Base-by-base conservation (phyloP, 2,329 filamentous ascomycete genomes). In the Thielaviopsis populi region DNA sequence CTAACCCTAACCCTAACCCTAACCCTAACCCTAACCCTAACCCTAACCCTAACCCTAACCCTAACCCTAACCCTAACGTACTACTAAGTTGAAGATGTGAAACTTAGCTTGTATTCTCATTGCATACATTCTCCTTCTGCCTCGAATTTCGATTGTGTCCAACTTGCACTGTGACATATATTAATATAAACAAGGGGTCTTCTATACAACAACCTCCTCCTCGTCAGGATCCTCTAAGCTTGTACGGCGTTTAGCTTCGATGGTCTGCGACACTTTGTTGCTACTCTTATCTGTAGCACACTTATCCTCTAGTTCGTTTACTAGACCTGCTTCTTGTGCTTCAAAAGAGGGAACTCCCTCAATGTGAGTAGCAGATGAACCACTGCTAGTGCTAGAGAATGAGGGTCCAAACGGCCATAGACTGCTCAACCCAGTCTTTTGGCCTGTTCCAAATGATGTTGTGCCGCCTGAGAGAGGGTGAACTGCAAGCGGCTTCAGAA, bases 191-290 rank as follows among this genome's bases (percentile, higher is more conserved):
- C 24, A 50, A 7, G 10, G 10, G 6, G 10, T 50, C 37, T n/a
- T 61, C 37, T 58, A 67, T 24, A 76, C 70, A 40, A 78, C 77
- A 59, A 76, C 74, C 66, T 79, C 78, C 13, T 80, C 79, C 43
- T 66, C 65, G 64, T 83, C 81, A 6, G 80, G 78, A 63, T 83
- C 81, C 70, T 84, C 81, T 60, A 84, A 81, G 70, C 80, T 83
- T 42, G 79, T 83, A 68, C 81, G 73, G 63, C 77, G 73, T 68
- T 75, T 75, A 1, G 81, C 81, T 70, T 83, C 80, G 5, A 80
- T 74, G 0, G 79, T 78, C 6, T 74, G 70, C 66, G 74, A 73
- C 17, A 79, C 75, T 66, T 71, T 75, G 66, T 75, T 72, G 46
- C 75, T 75, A 61, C 78, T 75, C 17, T 79, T 76, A 8, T 69